Base-by-base conservation (phyloP, 306 rosid genomes). In the Inga leiocalycina region DNA sequence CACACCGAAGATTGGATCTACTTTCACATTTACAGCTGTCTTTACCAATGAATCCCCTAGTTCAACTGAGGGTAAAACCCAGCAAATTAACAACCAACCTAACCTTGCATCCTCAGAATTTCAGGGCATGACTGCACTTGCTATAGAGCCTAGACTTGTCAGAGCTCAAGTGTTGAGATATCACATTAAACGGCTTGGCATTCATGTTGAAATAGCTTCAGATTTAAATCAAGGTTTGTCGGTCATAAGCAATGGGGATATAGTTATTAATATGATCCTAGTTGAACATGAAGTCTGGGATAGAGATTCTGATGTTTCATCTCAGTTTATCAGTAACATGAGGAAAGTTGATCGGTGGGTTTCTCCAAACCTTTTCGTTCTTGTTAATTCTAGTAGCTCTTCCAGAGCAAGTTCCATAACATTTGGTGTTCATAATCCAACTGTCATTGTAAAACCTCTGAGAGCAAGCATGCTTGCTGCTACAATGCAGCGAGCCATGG, bases 391-490 rank as follows among this genome's bases (percentile, higher is more conserved):
- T 57, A 61, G 80, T 44, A 83, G 87, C 80, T 86, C 91, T 51
- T 84, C 81, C 12, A 90, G 78, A 85, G 61, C 87, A 57, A 83
- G 76, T 74, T 72, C 86, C 69, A 68, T 48, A 69, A 79, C 78
- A 76, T 79, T 85, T 2, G 85, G 84, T 77, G 81, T 67, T 76
- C 78, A 80, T 85, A 78, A 73, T 35, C 98, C 89, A 43, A 81
- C 82, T 34, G 81, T 91, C 79, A 89, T 96, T 84, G 82, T 87
- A 79, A 96, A 96, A 87, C 99, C 99, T 45, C 85, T 96, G 34
- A 91, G 98, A 85, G 87, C 94, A 78, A 93, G 99, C 79, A 96
- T 94, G 97, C 97, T 96, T 65, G 97, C 97, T 78, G 98, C 97
- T 71, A 91, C 94, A 3, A 88, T 96, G 20, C 98, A 94, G 80